A percentile compares a stretch with the other conserved stretches of the same genome.
Evolutionary conservation across 805 yeast species (phyloP).

Genomic region (Jamesozyma spencerorum): DNA sequence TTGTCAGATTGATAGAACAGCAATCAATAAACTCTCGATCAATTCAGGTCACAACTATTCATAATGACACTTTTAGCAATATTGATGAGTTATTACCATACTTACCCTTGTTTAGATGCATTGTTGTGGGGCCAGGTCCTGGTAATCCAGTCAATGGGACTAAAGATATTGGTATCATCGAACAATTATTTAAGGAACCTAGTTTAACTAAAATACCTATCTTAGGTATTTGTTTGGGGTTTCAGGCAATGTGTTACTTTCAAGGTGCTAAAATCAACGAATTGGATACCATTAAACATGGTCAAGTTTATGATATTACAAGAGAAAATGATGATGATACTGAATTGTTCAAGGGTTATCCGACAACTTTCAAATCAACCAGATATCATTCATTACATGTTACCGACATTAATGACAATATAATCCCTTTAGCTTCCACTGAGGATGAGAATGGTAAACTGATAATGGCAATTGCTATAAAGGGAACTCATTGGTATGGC

Average conservation of each 20-base stretch:
- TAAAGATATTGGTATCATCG: slow-evolving; percentile 65
- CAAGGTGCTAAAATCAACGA: slow-evolving; percentile 49
- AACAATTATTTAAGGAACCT: slow-evolving; percentile 39
- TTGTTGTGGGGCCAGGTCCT: slow-evolving; percentile 95
- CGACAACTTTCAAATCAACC: slow-evolving; percentile 51
- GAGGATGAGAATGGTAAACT: slow-evolving; percentile 36
- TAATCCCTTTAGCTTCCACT: slow-evolving; percentile 57
- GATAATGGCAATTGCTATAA: slow-evolving; percentile 75
- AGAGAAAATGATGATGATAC: slow-evolving; percentile 11
- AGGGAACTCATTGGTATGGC: slow-evolving; percentile 63
- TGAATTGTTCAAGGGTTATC: slow-evolving; percentile 35
- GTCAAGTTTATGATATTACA: slow-evolving; percentile 58
- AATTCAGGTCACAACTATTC: slow-evolving; percentile 30
- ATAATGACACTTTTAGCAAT: slow-evolving; percentile 30
- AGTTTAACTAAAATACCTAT: slow-evolving; percentile 42
- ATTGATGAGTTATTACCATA: slow-evolving; percentile 33
- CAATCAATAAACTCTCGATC: slow-evolving; percentile 23
- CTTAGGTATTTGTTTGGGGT: slow-evolving; percentile 88
- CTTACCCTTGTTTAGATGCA: slow-evolving; percentile 53
- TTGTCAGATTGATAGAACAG: slow-evolving; percentile 49
- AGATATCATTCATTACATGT: slow-evolving; percentile 82
- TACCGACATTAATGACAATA: slow-evolving; percentile 17
- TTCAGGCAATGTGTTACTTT: slow-evolving; percentile 66
- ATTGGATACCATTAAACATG: slow-evolving; percentile 63
- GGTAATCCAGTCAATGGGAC: slow-evolving; percentile 61